Evolutionary conservation across 306 rosid species (phyloP).

Genomic region (Echinosophora koreensis): DNA sequence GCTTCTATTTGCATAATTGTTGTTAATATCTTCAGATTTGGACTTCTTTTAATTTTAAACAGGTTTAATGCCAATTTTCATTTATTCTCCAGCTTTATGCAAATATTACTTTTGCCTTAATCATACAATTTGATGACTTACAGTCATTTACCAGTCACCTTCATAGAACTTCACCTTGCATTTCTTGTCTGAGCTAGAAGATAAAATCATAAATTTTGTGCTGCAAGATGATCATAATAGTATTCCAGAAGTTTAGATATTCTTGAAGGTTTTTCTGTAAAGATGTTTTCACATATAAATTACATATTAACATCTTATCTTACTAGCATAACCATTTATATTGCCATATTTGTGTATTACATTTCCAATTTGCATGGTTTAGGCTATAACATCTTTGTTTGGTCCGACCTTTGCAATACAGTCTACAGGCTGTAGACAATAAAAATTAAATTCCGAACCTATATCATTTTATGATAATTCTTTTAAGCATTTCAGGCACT

Average conservation of each 20-base stretch:
- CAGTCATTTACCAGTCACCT: not conserved
- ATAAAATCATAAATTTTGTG: conserved; percentile 2
- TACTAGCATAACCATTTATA: not conserved
- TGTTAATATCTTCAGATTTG: not conserved
- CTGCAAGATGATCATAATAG: not conserved
- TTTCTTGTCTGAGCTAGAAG: not conserved
- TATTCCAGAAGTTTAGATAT: not conserved
- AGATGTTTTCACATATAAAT: not conserved
- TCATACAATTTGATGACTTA: not conserved
- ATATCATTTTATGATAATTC: not conserved
- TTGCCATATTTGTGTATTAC: not conserved
- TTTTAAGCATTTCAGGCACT: not conserved
- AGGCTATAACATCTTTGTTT: not conserved
- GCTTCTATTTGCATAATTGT: conserved; percentile 31
- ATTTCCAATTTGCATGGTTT: conserved; percentile 5
- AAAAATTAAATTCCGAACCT: not conserved
- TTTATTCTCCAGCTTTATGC: conserved; percentile 7
- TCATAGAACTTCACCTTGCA: conserved; percentile 18
- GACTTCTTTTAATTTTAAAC: conserved; percentile 24
- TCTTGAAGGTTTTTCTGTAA: conserved; percentile 20
- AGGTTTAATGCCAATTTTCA: conserved; percentile 12
- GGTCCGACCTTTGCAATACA: not conserved
- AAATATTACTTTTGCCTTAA: conserved; percentile 4
- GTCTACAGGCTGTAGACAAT: not conserved
- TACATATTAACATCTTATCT: not conserved